A percentile compares a stretch with the other conserved stretches of the same genome.
These are phyloP conservation scores for Russula sp. DNA, from an alignment of 768 basidiomycete species.

Conservation along the genomic window DNA sequence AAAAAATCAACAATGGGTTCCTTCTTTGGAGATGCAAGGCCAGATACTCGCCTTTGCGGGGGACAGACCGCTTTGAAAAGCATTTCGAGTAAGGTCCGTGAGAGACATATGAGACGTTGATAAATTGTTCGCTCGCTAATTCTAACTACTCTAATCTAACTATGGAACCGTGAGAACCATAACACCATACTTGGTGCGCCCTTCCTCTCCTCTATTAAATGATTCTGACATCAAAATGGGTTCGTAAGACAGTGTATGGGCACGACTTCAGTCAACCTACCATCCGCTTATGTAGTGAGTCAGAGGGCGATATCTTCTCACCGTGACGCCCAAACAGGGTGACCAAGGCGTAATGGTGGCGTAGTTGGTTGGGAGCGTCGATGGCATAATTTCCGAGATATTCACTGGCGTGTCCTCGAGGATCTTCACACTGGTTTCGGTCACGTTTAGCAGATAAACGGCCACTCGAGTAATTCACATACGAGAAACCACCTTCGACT, in stretches of 20 bases:
- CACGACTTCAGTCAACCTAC: conserved; percentile 19
- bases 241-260: conserved; percentile 5
- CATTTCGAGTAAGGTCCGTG: conserved; percentile 65
- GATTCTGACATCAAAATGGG: conserved; percentile 2
- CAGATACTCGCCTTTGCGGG: conserved; percentile 53
- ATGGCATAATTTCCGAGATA: conserved; percentile 25
- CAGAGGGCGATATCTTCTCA: conserved; percentile 25
- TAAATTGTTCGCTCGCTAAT: too few relatives aligned
- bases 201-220: not conserved
- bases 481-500: conserved; percentile 46
- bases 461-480: conserved; percentile 32
- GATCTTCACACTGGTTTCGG: conserved; percentile 20
- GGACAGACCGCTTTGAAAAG: conserved; percentile 67
- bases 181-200: not conserved
- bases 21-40: not conserved
- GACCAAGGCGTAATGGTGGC: conserved; percentile 16
- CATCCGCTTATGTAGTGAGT: conserved; percentile 22
- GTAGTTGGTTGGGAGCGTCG: conserved; percentile 22
- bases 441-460: not conserved
- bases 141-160: not conserved
- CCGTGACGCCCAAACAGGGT: conserved; percentile 15
- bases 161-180: conserved; percentile 4
- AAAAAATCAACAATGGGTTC: conserved; percentile 16
- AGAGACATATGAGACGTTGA: conserved; percentile 50
- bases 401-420: conserved; percentile 15